Base-by-base conservation (phyloP, 1,139 yeast species). In the Kluyveromyces marxianus region DNA sequence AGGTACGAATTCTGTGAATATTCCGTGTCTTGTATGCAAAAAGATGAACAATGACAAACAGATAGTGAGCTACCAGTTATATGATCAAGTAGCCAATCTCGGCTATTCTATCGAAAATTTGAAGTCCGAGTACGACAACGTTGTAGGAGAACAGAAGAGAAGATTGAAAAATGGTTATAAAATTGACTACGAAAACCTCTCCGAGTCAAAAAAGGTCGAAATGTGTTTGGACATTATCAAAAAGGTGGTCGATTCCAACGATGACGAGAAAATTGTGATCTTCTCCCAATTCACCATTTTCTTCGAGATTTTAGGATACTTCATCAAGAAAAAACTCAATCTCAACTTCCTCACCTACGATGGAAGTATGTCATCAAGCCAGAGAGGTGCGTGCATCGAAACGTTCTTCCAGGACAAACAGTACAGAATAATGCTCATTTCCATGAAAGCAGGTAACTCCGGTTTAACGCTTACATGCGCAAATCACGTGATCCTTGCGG, bases 381-480 rank as follows among this genome's bases (percentile, higher is more conserved):
- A 71, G 24, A 82, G 94, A 56, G 79, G 85, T 57, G 70, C 70
- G 4, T 74, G 79, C 1, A 79, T 90, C 38, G 74, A 74, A 46
- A 67, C 70, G 42, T 89, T 90, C 59, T 83, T 82, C 62, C 77
- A 77, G 48, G 74, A 77, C 38, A 67, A 74, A 1, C 63, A 67
- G 2, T 66, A 71, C 31, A 71, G 71, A 42, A 75, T 90, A 7
- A 65, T 90, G 60, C 69, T 90, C 43, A 73, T 88, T 27, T 86
- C 96, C 0, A 74, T 90, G 59, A 83, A 83, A 59, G 96, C 97
- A 1, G 97, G 97, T 56, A 89, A 87, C 62, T 92, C 89, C 10
- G 97, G 97, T 4, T 72, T 90, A 51, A 90, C 97, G 0, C 71
- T 90, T 53, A 90, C 97, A 0, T 86, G 95, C 68, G 97, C 97